Evolutionary conservation across 2,329 filamentous ascomycete genomes (phyloP).

Genomic region (Aureobasidium sp.): DNA sequence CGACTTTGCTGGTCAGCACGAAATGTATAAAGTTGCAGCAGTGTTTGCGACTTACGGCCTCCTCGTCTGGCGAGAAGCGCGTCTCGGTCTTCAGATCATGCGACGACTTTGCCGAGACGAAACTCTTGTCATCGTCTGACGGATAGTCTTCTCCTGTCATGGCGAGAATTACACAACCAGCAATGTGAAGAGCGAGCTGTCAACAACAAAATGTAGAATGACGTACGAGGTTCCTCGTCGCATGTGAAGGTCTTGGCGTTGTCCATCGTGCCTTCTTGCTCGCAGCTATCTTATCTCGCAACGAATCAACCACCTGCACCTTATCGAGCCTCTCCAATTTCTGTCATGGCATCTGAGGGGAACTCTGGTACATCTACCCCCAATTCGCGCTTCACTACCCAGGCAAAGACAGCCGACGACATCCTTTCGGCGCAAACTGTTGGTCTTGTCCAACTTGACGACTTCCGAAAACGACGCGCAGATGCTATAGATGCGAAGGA

Average conservation of each 20-base stretch:
- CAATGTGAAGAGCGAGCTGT: neutral
- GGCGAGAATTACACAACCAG: neutral
- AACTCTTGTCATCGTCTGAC: constrained; percentile 17
- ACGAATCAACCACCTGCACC: neutral
- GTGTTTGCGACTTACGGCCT: constrained; percentile 30
- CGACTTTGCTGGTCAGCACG: constrained; percentile 37
- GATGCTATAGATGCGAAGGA: constrained; percentile 81
- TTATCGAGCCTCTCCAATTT: neutral
- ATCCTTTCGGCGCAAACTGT: constrained; percentile 80
- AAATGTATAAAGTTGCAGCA: neutral
- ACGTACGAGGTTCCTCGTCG: neutral
- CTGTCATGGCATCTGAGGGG: constrained; percentile 17
- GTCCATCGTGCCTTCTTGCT: neutral
- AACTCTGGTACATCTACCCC: constrained; percentile 22
- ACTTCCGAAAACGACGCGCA: constrained; percentile 92
- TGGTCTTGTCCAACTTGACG: constrained; percentile 82
- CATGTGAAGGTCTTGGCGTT: constrained; percentile 14
- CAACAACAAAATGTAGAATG: constrained; percentile 4
- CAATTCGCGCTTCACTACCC: constrained; percentile 60
- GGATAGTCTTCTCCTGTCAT: constrained; percentile 16
- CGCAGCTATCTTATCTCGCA: neutral
- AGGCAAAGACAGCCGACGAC: constrained; percentile 71
- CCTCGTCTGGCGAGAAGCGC: constrained; percentile 38
- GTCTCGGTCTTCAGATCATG: neutral
- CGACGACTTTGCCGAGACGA: constrained; percentile 13